phyloP scores from a whole-genome alignment of 2,329 filamentous ascomycete species.

The Colletotrichum caudatum region DNA sequence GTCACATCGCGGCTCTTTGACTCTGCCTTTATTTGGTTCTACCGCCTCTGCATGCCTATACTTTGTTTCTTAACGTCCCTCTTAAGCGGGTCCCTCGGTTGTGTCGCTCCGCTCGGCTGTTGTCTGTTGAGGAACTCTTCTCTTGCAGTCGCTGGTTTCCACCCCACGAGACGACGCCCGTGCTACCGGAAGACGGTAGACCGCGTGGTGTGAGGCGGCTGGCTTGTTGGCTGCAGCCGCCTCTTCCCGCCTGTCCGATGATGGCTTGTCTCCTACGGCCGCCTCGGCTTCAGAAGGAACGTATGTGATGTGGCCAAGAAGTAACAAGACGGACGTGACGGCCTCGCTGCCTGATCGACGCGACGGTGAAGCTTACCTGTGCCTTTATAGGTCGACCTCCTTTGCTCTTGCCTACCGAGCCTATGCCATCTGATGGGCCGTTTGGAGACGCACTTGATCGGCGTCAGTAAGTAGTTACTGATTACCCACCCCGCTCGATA shows the following conservation, averaged over 20 bases:
- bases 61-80: background rate
- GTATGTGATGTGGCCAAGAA: background rate
- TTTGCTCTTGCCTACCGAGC: background rate
- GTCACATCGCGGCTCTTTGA: constrained; percentile 11
- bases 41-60: constrained; percentile 5
- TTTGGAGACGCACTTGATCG: constrained; percentile 21
- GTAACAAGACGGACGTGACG: background rate
- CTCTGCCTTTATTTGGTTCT: constrained; percentile 5
- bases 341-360: background rate
- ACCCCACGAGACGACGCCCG: background rate
- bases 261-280: background rate
- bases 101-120: background rate
- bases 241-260: background rate
- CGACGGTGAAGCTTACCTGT: background rate
- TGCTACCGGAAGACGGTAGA: background rate
- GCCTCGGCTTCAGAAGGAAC: constrained; percentile 1
- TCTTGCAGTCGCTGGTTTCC: constrained; percentile 4
- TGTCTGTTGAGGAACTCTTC: background rate
- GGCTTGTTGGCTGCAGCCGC: background rate
- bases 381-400: background rate
- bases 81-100: background rate
- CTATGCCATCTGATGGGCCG: constrained; percentile 4
- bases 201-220: background rate
- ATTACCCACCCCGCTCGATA: constrained; percentile 9
- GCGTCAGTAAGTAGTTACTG: constrained; percentile 7